These are phyloP conservation scores for Basidioascus undulatus DNA, from an alignment of 768 basidiomycete genomes.

Conservation along the genomic window DNA sequence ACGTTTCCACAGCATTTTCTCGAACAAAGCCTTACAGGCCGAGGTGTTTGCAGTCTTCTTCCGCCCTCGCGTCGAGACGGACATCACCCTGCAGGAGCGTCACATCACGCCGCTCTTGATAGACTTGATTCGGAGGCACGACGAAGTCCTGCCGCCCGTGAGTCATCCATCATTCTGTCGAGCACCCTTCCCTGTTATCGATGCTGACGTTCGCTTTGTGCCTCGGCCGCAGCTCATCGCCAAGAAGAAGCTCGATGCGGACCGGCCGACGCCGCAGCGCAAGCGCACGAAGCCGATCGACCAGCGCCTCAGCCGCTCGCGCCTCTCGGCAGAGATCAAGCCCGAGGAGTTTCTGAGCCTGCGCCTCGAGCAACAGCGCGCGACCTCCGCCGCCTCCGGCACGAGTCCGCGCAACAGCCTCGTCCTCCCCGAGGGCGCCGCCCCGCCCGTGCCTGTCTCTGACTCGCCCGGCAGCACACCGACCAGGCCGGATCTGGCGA, in stretches of 20 bases:
- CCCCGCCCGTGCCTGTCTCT: too few species aligned
- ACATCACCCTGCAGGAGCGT: conserved; percentile 69
- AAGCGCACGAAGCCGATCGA: conserved; percentile 74
- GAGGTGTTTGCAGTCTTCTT: conserved; percentile 38
- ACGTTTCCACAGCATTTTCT: conserved; percentile 17
- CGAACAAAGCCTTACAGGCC: conserved; percentile 5
- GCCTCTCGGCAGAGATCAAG: conserved; percentile 46
- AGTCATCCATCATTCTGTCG: too few species aligned
- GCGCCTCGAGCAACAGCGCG: too few species aligned
- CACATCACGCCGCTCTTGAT: conserved; percentile 61
- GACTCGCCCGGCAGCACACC: too few species aligned
- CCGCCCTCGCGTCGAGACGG: conserved; percentile 53
- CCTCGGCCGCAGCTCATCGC: too few species aligned
- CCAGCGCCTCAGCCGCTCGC: conserved; percentile 59
- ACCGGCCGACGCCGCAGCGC: conserved; percentile 53
- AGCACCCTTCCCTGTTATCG: too few species aligned
- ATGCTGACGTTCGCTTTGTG: too few species aligned
- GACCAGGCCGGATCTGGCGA: too few species aligned
- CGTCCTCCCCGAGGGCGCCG: too few species aligned
- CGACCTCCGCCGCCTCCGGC: too few species aligned
- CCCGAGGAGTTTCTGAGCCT: conserved; percentile 42
- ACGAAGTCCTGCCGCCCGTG: conserved; percentile 47
- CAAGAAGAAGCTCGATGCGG: conserved; percentile 67
- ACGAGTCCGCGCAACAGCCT: too few species aligned
- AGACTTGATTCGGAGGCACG: conserved; percentile 54